phyloP scores from a whole-genome alignment of 805 yeast species.

The Candida nonsorbophila region DNA sequence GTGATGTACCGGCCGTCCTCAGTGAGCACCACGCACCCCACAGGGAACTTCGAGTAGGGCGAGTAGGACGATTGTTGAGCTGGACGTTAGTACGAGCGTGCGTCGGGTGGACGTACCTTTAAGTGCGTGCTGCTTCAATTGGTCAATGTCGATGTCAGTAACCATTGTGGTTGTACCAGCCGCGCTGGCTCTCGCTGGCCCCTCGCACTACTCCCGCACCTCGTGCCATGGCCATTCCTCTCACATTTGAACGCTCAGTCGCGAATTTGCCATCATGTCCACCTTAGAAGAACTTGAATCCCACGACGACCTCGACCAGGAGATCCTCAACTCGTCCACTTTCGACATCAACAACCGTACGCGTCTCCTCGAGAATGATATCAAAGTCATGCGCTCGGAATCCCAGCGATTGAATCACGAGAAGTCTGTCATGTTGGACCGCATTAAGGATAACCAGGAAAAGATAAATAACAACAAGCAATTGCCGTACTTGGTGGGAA shows the following conservation, averaged over 20 bases:
- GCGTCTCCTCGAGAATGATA: slow-evolving; percentile 86
- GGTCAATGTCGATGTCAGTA: background rate
- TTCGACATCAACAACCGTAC: slow-evolving; percentile 82
- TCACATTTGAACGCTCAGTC: slow-evolving; percentile 2
- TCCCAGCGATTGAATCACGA: slow-evolving; percentile 87
- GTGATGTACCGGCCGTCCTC: slow-evolving; percentile 40
- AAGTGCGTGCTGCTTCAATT: background rate
- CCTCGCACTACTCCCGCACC: too few relatives aligned
- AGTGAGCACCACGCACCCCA: slow-evolving; percentile 73
- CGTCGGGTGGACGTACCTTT: background rate
- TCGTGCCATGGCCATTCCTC: too few relatives aligned
- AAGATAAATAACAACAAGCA: slow-evolving; percentile 94
- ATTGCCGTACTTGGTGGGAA: slow-evolving; percentile 93
- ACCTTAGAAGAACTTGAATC: slow-evolving; percentile 78
- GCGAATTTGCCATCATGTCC: slow-evolving; percentile 47
- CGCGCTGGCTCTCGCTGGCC: too few relatives aligned
- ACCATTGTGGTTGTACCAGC: too few relatives aligned
- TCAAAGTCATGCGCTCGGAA: slow-evolving; percentile 91
- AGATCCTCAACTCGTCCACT: slow-evolving; percentile 71
- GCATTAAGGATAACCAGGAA: slow-evolving; percentile 92
- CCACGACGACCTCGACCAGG: slow-evolving; percentile 67
- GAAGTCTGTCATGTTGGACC: slow-evolving; percentile 85
- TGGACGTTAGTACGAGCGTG: slow-evolving; percentile 20
- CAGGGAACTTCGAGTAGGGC: slow-evolving; percentile 76
- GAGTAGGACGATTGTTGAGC: slow-evolving; percentile 55